phyloP scores from a whole-genome alignment of 1,284 basidiomycete genomes.

The Leccinum angustisporum region DNA sequence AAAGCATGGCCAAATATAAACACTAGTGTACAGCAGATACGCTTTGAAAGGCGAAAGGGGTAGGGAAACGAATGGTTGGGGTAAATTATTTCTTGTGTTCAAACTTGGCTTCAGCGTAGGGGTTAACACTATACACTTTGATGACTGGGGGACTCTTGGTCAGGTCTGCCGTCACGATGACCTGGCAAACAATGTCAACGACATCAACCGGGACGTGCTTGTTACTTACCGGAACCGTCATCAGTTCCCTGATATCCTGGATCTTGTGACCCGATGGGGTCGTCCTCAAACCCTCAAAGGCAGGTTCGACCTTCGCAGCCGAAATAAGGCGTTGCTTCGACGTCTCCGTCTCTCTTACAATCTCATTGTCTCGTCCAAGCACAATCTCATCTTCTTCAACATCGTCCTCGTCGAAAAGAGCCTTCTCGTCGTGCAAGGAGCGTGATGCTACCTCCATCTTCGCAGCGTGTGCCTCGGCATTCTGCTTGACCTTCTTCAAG shows the following conservation, averaged over 20 bases:
- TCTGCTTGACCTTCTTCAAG: conserved; percentile 87
- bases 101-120: conserved; percentile 53
- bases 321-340: conserved; percentile 79
- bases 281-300: conserved; percentile 79
- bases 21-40: conserved; percentile 32
- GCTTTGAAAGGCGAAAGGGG: conserved; percentile 6
- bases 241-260: conserved; percentile 88
- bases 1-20: conserved; percentile 33
- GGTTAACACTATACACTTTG: conserved; percentile 89
- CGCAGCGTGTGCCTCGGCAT: conserved; percentile 78
- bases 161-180: conserved; percentile 90
- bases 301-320: conserved; percentile 65
- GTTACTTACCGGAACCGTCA: conserved; percentile 82
- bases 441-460: conserved; percentile 85
- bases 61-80: not conserved
- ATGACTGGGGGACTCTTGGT: conserved; percentile 94
- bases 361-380: conserved; percentile 58
- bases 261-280: conserved; percentile 81
- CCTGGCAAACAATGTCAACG: conserved; percentile 45
- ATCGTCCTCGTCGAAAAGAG: conserved; percentile 87
- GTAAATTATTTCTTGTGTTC: conserved; percentile 33
- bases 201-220: not conserved
- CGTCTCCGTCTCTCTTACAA: conserved; percentile 48
- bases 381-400: conserved; percentile 77
- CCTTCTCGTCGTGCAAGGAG: conserved; percentile 81